phyloP scores from a whole-genome alignment of 805 yeast genomes.

The Candida arabinofermentans region DNA sequence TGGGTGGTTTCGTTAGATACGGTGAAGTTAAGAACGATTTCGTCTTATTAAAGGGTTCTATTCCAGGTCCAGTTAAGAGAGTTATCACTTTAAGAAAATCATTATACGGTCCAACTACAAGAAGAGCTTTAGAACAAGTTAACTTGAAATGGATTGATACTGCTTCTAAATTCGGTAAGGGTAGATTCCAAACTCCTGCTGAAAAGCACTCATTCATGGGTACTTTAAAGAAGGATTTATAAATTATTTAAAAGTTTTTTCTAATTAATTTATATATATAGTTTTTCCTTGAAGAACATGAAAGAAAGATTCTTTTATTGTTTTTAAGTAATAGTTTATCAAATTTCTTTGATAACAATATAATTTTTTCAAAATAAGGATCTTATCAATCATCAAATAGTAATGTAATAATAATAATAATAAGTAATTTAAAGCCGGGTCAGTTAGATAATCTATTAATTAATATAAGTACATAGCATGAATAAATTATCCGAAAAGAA shows the following conservation, averaged over 20 bases:
- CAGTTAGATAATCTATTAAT: no score
- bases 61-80: constrained; percentile 99
- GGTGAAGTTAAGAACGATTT: constrained; percentile 98
- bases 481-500: background rate
- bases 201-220: constrained; percentile 99
- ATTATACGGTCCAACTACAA: constrained; percentile 94
- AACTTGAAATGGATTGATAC: constrained; percentile 99
- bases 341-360: no score
- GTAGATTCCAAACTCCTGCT: constrained; percentile 99
- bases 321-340: no score
- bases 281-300: background rate
- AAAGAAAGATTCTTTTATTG: no score
- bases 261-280: background rate
- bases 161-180: constrained; percentile 99
- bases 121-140: constrained; percentile 96
- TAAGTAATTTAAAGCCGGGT: no score
- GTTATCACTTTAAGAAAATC: constrained; percentile 98
- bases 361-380: no score
- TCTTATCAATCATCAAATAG: no score
- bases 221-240: constrained; percentile 97
- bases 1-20: constrained; percentile 99
- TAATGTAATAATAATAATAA: no score
- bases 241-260: constrained; percentile 23
- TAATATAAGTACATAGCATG: background rate
- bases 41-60: constrained; percentile 95